Evolutionary conservation across 371 early-diverging fungal genomes (phyloP), one percentile per base, ranked within the genome.

Genomic region (Mucor piriformis): DNA sequence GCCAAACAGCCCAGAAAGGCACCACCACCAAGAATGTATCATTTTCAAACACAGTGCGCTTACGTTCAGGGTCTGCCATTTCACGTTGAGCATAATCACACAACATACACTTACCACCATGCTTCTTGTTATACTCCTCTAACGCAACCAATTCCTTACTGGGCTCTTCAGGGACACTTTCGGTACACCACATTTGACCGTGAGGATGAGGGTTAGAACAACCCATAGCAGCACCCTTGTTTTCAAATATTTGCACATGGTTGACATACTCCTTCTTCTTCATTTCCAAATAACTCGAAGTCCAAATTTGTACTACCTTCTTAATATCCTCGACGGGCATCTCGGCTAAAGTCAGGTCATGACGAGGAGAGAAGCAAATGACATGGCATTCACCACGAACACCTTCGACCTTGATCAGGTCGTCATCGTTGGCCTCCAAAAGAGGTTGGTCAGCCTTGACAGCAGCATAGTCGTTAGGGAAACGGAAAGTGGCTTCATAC

Each of bases 1-100:
- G 98, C 97, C 97, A 97, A 3, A 89, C 81, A 2, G 96, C 96
- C 96, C 95, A 96, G 71, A 91, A 97, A 3, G 98, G 98, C 2
- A 94, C 94, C 0, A 96, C 69, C 13, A 85, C 89, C 37, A 93
- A 66, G 67, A 95, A 96, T 1, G 83, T 76, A 24, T 78, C 84
- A 69, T 93, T 96, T 67, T 92, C 87, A 59, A 82, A 77, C 1
- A 97, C 88, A 20, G 93, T 71, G 24, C 97, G 86, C 21, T 83
- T 59, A 48, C 66, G 77, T n/a, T 79, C 76, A 20, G 77, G 59
- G 20, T 79, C 69, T 1, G 77, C 65, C 10, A 76, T 47, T 59
- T 97, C 96, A 8, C 87, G 74, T 16, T 76, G 66, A 42, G 81
- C 86, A 68, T 93, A 94, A 56, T 89, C 88, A 69, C 95, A 94